Evolutionary conservation across 495 filamentous ascomycete genomes (phyloP), one percentile per base, ranked within the genome.

Genomic region (Penicillium diatomitis): DNA sequence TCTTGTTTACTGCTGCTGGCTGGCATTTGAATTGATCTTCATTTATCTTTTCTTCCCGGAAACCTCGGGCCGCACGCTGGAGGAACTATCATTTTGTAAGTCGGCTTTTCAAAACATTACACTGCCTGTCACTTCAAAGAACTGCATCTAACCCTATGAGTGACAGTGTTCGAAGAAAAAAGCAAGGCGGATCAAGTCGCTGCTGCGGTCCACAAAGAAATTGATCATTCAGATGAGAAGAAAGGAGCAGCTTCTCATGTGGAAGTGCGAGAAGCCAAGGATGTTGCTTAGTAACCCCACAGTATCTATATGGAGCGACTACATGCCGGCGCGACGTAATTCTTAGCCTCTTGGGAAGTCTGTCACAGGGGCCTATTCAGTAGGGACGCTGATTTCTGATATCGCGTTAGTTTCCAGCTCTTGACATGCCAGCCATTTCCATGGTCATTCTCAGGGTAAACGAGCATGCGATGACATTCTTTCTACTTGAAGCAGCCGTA

Each of bases 31-130:
- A 49, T 64, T 77, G 10, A 42, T 65, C 11, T 78, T 84, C 51
- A 70, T 85, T 43, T 85, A 72, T 54, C 79, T 82, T 51, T 71
- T 84, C 54, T 84, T 81, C 65, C 81, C 80, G 4, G 81, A 85
- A 60, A 85, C 82, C 2, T 60, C 72, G 38, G 76, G 74, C 8
- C 66, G 80, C 8, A 84, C 80, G 2, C 64, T 85, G 9, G 81
- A 85, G 65, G 82, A 86, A 56, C 54, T 85, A 32, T 77, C 81
- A 0, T 82, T 83, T 62, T 55, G 77, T 81, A 73, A 69, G 77
- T 48, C 20, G 11, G 28, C 28, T 71, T 47, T 11, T 41, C 31
- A 11, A 27, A 47, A 28, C 39, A 3, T 12, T 45, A 12, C 29
- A 44, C 20, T 20, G 20, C 20, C 20, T 20, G 20, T 20, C 20